Percentiles rank a stretch among this genome's conserved stretches.
These are phyloP conservation scores for Komagataella populi DNA, from an alignment of 805 yeast genomes.

Conservation along the genomic window DNA sequence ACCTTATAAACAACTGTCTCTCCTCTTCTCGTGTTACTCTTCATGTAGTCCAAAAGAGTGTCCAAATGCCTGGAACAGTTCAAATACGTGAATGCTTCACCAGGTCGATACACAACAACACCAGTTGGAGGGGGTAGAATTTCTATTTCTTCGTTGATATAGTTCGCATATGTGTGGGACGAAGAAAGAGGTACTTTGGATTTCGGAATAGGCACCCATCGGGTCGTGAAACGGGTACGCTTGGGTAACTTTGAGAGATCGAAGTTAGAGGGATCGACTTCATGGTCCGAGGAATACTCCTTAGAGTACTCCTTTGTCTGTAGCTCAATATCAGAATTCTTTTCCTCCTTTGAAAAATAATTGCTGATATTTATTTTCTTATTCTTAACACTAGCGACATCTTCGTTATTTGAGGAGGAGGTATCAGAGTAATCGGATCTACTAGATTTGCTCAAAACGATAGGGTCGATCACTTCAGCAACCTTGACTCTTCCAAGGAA, in stretches of 20 bases:
- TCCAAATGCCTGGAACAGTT: slow-evolving; percentile 70
- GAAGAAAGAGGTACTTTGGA: slow-evolving; percentile 7
- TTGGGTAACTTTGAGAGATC: neutral
- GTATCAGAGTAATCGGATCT: slow-evolving; percentile 7
- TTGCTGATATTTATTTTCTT: neutral
- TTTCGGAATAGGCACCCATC: slow-evolving; percentile 57
- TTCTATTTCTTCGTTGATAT: slow-evolving; percentile 38
- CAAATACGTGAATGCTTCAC: slow-evolving; percentile 73
- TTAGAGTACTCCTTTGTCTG: neutral
- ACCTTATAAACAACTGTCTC: slow-evolving; percentile 22
- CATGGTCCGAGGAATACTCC: neutral
- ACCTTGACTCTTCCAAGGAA: slow-evolving; percentile 71
- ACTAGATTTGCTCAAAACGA: slow-evolving; percentile 11
- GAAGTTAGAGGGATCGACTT: neutral
- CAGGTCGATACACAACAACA: slow-evolving; percentile 70
- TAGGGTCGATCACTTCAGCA: slow-evolving; percentile 59
- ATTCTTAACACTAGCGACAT: slow-evolving; percentile 3
- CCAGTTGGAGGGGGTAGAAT: slow-evolving; percentile 83
- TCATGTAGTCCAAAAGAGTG: slow-evolving; percentile 51
- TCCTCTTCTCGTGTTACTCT: slow-evolving; percentile 48
- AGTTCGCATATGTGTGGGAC: slow-evolving; percentile 16
- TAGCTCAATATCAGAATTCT: neutral
- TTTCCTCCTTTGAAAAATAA: neutral
- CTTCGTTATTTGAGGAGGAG: neutral
- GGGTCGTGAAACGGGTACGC: slow-evolving; percentile 26